Conservation (phyloP, 352 stramenopile genomes). For the Globisporangium megalacanthum region DNA sequence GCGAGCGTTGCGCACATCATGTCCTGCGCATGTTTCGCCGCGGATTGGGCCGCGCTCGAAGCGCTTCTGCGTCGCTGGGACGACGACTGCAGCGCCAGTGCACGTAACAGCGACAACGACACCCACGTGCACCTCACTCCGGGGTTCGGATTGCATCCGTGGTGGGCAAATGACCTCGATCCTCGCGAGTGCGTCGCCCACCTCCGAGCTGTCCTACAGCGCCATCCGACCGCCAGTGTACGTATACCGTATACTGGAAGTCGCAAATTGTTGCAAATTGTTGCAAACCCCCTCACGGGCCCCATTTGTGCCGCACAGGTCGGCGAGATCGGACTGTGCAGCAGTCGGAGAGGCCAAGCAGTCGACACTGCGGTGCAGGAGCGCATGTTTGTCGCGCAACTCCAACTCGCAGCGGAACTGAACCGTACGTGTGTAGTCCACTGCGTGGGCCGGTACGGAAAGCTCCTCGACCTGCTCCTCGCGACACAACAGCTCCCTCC, state of each 20-base stretch:
- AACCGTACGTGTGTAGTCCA: constrained; percentile 59
- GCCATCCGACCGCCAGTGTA: constrained; percentile 48
- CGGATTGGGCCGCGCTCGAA: constrained; percentile 54
- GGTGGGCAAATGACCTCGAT: constrained; percentile 39
- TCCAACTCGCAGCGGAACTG: constrained; percentile 45
- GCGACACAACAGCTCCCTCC: constrained; percentile 27
- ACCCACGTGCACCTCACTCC: constrained; percentile 29
- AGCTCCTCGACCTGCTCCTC: constrained; percentile 56
- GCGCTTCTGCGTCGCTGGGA: constrained; percentile 19
- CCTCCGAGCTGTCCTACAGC: constrained; percentile 28
- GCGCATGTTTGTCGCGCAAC: constrained; percentile 39
- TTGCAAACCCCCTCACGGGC: neutral
- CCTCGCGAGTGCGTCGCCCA: constrained; percentile 23
- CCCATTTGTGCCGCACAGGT: constrained; percentile 26
- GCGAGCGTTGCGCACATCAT: constrained; percentile 43
- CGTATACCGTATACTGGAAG: neutral
- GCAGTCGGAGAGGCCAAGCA: constrained; percentile 42
- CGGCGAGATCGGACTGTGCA: constrained; percentile 78
- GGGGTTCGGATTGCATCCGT: constrained; percentile 72
- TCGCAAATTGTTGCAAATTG: neutral
- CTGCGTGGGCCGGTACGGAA: constrained; percentile 67
- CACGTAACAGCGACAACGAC: neutral
- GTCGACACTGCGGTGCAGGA: constrained; percentile 45
- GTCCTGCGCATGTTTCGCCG: constrained; percentile 56
- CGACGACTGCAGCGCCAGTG: neutral